Evolutionary conservation across 140 eudicot genomes (phyloP), one percentile per base, ranked within the genome.

Genomic region (Ambrosia hybrid): DNA sequence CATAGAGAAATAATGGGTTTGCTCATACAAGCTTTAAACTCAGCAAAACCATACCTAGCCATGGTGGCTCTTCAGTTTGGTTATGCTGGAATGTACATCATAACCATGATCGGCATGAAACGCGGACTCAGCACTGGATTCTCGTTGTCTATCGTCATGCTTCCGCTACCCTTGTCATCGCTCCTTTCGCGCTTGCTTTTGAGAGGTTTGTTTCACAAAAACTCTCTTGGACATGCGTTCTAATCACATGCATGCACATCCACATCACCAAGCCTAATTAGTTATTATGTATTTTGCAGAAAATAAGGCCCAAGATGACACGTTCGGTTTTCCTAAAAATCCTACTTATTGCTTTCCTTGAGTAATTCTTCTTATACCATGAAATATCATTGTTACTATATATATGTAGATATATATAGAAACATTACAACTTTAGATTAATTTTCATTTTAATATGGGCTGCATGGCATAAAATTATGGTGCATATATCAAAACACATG

Each of bases 41-140:
- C 77, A 55, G 68, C 85, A 64, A 90, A 77, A 68, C 91, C 97
- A 3, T 93, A 85, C 75, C 6, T 94, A 78, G 92, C 90, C 4
- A 94, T 94, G 83, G 79, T 94, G 4, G 83, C 87, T 33, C 83
- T 94, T 15, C 99, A 94, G 71, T 90, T 94, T 86, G 99, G 99
- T 2, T 94, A 94, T 75, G 83, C 99, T 3, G 99, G 99, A 67
- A 90, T 94, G 99, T 80, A 86, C 63, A 88, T 94, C 52, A 68
- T 94, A 33, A 81, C 89, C 80, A 84, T 86, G 77, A 73, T 90
- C 60, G 86, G 94, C 1, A 72, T 94, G 66, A 94, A 90, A 65
- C 80, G 78, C 0, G 97, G 99, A 12, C 88, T 94, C 71, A 94
- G 95, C 70, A 94, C 76, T 94, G 91, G 89, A 80, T 94, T 51